A percentile compares a stretch with the other conserved stretches of the same genome.
These are phyloP conservation scores for Boletus calvinii DNA, from an alignment of 1,284 basidiomycete species.

Conservation along the genomic window DNA sequence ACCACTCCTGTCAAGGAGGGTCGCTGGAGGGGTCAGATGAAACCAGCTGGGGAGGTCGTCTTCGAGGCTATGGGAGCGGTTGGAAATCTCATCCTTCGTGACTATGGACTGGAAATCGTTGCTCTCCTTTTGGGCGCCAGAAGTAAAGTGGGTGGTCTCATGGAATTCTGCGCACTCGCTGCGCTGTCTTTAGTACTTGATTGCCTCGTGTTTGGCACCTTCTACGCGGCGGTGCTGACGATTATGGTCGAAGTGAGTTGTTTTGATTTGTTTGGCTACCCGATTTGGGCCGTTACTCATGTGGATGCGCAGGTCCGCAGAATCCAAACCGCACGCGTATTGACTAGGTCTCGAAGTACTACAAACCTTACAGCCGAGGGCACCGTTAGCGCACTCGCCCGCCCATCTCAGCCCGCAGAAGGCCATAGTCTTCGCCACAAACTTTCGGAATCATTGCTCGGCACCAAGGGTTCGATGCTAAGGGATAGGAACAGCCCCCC, in stretches of 20 bases:
- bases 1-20: constrained; percentile 50
- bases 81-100: constrained; percentile 84
- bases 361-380: constrained; percentile 32
- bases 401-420: constrained; percentile 23
- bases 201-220: constrained; percentile 87
- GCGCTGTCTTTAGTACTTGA: constrained; percentile 85
- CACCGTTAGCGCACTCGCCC: constrained; percentile 32
- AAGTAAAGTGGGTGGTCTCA: constrained; percentile 85
- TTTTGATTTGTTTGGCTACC: constrained; percentile 16
- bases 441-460: constrained; percentile 53
- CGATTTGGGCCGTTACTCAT: too few species aligned
- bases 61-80: constrained; percentile 78
- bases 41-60: constrained; percentile 83
- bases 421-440: constrained; percentile 39
- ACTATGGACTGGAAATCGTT: constrained; percentile 91
- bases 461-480: constrained; percentile 65
- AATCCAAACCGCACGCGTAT: constrained; percentile 46
- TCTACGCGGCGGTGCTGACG: constrained; percentile 85
- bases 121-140: constrained; percentile 88
- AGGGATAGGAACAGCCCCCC: constrained; percentile 30
- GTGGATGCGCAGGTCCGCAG: constrained; percentile 42
- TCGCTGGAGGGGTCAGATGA: constrained; percentile 49
- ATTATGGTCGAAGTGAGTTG: constrained; percentile 89
- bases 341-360: constrained; percentile 39
- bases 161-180: constrained; percentile 94